Evolutionary conservation across 1,139 yeast genomes (phyloP), one percentile per base, ranked within the genome.

Genomic region (Blastobotrys persicus): DNA sequence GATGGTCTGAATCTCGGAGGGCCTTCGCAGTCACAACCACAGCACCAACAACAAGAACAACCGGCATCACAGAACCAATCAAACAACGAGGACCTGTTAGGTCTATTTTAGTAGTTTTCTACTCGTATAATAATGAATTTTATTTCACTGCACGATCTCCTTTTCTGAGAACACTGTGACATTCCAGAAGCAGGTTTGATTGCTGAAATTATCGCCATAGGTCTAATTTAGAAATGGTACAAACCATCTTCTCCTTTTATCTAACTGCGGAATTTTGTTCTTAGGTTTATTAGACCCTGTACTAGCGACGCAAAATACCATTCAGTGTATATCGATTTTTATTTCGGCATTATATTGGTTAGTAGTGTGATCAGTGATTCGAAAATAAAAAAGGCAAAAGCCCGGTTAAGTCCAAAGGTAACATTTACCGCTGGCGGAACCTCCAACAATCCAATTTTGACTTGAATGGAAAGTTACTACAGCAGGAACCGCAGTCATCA

Each of bases 391-490:
- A n/a, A n/a, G n/a, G n/a, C n/a, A n/a, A n/a, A n/a, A n/a, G n/a
- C n/a, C n/a, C n/a, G 5, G 14, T 42, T 47, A 59, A n/a, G 49
- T 44, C 62, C 62, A 66, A 16, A 89, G 65, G 64, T 85, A 88
- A 0, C 83, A 81, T 63, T 89, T 89, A n/a, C 98, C 98, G 61
- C 94, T 86, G 20, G 96, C 95, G 56, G 91, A 86, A 6, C 96
- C 98, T 2, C 98, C 98, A 1, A 80, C 89, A 2, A 86, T 72
- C 96, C 97, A 89, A 65, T 91, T 88, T 59, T 83, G 77, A 1
- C 86, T 78, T 2, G 92, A 95, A 65, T 92, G 98, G 70, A 92
- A 76, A 18, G 80, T 74, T 18, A 81, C 75, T 1, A 87, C 97
- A 0, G 98, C 97, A 1, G 98, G 98, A 1, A 92, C 96, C 0